Percentiles rank a stretch among this genome's conserved stretches.
Evolutionary conservation across 192 early-diverging fungal species (phyloP).

Genomic region (Funneliformis geosporum): DNA sequence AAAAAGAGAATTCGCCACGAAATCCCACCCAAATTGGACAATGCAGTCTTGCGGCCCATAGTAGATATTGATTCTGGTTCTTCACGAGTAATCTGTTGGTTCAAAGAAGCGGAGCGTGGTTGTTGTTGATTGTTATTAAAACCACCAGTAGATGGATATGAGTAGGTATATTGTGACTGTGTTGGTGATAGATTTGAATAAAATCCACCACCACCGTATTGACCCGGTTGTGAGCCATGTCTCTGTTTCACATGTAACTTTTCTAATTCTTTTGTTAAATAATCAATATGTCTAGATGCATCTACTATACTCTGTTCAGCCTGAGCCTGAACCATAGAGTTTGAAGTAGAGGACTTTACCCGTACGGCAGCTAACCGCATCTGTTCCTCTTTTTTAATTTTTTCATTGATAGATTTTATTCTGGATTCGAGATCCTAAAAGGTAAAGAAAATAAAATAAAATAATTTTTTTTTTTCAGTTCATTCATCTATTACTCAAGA

Average conservation of each 20-base stretch:
- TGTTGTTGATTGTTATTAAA: too few species aligned
- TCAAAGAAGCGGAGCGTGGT: background rate
- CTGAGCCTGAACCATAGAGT: conserved; percentile 57
- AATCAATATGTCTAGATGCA: conserved; percentile 68
- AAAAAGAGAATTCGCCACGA: conserved; percentile 36
- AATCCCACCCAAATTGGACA: background rate
- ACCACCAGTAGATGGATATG: background rate
- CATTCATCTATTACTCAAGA: background rate
- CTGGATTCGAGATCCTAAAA: conserved; percentile 43
- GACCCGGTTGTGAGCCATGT: conserved; percentile 35
- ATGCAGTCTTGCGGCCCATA: conserved; percentile 33
- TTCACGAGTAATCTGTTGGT: background rate
- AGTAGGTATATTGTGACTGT: background rate
- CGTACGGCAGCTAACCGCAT: conserved; percentile 64
- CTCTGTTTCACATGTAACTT: conserved; percentile 61
- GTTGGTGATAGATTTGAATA: background rate
- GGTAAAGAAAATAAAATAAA: background rate
- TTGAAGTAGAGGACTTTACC: conserved; percentile 38
- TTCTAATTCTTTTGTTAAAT: conserved; percentile 65
- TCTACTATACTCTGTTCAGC: conserved; percentile 74
- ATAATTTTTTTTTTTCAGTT: background rate
- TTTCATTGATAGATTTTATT: conserved; percentile 42
- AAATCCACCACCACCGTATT: background rate
- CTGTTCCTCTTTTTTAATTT: conserved; percentile 49
- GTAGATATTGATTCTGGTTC: background rate